A percentile compares a stretch with the other conserved stretches of the same genome.
These are phyloP conservation scores for Phytopythium kandeliae DNA, from an alignment of 352 stramenopile genomes.

Conservation along the genomic window DNA sequence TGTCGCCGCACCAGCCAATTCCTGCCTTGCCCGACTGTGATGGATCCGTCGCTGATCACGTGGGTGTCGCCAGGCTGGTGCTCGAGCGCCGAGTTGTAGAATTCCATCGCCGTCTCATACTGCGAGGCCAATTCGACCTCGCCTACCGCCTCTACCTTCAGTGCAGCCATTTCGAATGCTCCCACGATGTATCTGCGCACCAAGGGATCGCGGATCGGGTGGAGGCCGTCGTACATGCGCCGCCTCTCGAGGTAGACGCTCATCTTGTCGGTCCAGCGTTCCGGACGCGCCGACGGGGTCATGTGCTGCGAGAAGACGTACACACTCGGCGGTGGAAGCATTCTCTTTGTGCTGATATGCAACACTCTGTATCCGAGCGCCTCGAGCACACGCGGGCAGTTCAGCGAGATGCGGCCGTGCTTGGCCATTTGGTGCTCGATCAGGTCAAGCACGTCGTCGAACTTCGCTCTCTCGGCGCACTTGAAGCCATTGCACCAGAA, in stretches of 20 bases:
- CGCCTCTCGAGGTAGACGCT: background rate
- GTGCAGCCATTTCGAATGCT: conserved; percentile 35
- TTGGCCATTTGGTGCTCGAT: conserved; percentile 52
- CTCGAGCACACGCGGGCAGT: conserved; percentile 27
- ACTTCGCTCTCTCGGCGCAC: conserved; percentile 14
- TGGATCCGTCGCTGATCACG: conserved; percentile 22
- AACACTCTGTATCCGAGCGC: conserved; percentile 34
- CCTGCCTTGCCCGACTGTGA: conserved; percentile 28
- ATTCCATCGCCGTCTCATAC: conserved; percentile 46
- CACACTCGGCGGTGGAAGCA: conserved; percentile 41
- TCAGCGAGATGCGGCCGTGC: conserved; percentile 36
- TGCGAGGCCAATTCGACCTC: conserved; percentile 37
- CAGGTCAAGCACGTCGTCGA: conserved; percentile 31
- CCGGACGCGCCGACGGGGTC: conserved; percentile 21
- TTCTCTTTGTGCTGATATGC: conserved; percentile 18
- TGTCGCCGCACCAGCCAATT: conserved; percentile 45
- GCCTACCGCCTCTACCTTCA: conserved; percentile 31
- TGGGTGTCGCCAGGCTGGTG: conserved; percentile 19
- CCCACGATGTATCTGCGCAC: conserved; percentile 11
- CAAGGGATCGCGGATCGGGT: background rate
- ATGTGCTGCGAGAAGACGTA: conserved; percentile 45
- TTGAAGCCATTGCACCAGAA: conserved; percentile 24
- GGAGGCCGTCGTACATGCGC: background rate
- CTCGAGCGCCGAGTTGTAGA: conserved; percentile 50
- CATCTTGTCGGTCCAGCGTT: conserved; percentile 22